Base-by-base conservation (phyloP, 192 early-diverging fungal species). In the Funneliformis geosporum region DNA sequence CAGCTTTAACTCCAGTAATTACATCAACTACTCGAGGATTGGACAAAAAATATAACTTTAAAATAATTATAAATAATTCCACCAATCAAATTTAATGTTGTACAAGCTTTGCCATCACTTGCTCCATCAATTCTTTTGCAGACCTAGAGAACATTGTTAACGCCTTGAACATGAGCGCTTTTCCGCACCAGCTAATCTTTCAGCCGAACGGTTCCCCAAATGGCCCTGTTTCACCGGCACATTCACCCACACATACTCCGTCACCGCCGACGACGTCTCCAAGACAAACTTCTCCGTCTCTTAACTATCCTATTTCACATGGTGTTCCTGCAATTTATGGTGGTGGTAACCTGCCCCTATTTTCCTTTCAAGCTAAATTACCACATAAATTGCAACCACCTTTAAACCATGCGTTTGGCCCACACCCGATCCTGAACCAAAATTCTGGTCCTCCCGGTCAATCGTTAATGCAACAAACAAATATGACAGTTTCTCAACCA, bases 111-210 rank as follows among this genome's bases (percentile, higher is more conserved):
- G 38, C 66, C 66, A 68, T 68, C 66, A 68, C 66, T 68, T 68
- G 18, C 38, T 39, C 38, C 66, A 68, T 68, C 66, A 68, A 65
- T 68, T 33, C 66, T 68, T 68, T 68, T 28, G 33, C 27, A 39
- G 10, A 9, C 16, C 39, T 39, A 11, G 6, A 68, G 66, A 68
- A 65, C 12, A 38, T 14, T 21, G 16, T 55, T 21, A 67, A 39
- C 66, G 66, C 27, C 66, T 39, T 39, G 66, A 68, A 68, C 42
- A 77, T 77, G 75, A 55, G 66, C 33, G 9, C 74, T 44, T 77
- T 66, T 77, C 62, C 46, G 18, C 68, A 74, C 62, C 75, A 77
- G 25, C 40, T 77, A 77, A 77, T 77, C 33, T 77, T 66, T 77
- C 66, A 68, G 18, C 39, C 12, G 8, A 75, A 75, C 55, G 44